phyloP scores from a whole-genome alignment of 1,139 yeast species.

The Petasospora fabianii region DNA sequence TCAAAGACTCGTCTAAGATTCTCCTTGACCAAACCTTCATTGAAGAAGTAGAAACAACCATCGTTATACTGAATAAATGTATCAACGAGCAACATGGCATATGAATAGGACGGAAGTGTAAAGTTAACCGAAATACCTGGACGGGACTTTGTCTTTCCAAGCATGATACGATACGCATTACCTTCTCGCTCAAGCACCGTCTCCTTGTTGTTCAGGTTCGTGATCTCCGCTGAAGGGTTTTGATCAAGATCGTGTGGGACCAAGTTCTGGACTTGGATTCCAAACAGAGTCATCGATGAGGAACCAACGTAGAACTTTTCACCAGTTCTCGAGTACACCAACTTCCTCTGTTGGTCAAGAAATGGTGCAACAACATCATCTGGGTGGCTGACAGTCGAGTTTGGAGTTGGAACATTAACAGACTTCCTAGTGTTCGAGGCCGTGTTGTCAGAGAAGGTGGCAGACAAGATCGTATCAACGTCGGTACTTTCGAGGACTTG shows the following conservation, averaged over 20 bases:
- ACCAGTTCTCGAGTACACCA: slow-evolving; percentile 70
- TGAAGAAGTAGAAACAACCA: slow-evolving; percentile 83
- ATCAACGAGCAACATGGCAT: slow-evolving; percentile 71
- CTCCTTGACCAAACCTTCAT: slow-evolving; percentile 71
- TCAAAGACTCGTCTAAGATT: slow-evolving; percentile 59
- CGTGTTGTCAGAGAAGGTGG: slow-evolving; percentile 25
- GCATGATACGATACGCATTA: slow-evolving; percentile 64
- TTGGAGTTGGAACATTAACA: slow-evolving; percentile 1
- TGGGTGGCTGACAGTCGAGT: slow-evolving; percentile 6
- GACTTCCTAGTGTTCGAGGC: slow-evolving; percentile 20
- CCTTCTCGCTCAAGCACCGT: slow-evolving; percentile 66
- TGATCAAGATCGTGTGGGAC: slow-evolving; percentile 22
- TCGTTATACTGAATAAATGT: slow-evolving; percentile 76
- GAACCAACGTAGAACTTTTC: slow-evolving; percentile 75
- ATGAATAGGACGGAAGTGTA: slow-evolving; percentile 71
- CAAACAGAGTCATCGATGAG: slow-evolving; percentile 77
- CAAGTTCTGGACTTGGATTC: slow-evolving; percentile 64
- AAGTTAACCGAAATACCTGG: slow-evolving; percentile 67
- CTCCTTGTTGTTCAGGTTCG: slow-evolving; percentile 26
- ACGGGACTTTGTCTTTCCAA: slow-evolving; percentile 63
- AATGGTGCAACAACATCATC: slow-evolving; percentile 62
- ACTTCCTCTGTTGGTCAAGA: slow-evolving; percentile 63
- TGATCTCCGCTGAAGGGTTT: slow-evolving; percentile 10
- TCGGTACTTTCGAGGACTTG: slow-evolving; percentile 22
- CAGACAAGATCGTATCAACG: slow-evolving; percentile 22